Evolutionary conservation across 164 flowering plant genomes (phyloP).

Genomic region (Umbilicus rupestris): DNA sequence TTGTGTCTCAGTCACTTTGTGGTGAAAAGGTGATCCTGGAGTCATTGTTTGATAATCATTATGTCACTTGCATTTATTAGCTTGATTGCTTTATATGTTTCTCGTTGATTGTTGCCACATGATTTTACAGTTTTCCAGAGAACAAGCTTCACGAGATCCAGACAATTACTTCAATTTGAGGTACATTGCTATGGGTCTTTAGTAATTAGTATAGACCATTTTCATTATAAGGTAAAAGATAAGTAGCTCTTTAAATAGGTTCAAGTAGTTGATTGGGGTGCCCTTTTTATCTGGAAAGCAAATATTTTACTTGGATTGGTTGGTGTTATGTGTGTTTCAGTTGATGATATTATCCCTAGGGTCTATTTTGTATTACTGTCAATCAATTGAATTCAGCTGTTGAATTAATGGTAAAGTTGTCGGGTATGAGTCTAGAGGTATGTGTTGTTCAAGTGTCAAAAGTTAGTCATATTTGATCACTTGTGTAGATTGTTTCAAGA

Average conservation of each 20-base stretch:
- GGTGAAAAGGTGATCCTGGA: slow-evolving; percentile 61
- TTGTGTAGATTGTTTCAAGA: not conserved
- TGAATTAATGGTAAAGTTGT: no score
- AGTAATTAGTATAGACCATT: not conserved
- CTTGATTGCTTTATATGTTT: not conserved
- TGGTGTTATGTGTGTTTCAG: not conserved
- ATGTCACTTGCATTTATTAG: not conserved
- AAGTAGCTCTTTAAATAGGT: not conserved
- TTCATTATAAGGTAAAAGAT: not conserved
- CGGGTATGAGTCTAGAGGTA: no score
- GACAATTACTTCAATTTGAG: slow-evolving; percentile 86
- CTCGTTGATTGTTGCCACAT: not conserved
- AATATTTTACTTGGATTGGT: not conserved
- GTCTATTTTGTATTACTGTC: no score
- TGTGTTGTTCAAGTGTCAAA: not conserved
- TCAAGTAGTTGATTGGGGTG: not conserved
- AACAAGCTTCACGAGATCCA: slow-evolving; percentile 84
- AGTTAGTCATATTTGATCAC: not conserved
- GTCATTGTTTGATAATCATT: not conserved
- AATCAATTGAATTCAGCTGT: no score
- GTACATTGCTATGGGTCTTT: slow-evolving; percentile 28
- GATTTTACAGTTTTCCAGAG: slow-evolving; percentile 54
- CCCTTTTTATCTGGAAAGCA: not conserved
- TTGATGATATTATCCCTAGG: no score
- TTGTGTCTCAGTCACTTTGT: slow-evolving; percentile 59